A percentile compares a stretch with the other conserved stretches of the same genome.
phyloP scores from a whole-genome alignment of 2,329 filamentous ascomycete genomes.

The Gaeumannomyces sp. region DNA sequence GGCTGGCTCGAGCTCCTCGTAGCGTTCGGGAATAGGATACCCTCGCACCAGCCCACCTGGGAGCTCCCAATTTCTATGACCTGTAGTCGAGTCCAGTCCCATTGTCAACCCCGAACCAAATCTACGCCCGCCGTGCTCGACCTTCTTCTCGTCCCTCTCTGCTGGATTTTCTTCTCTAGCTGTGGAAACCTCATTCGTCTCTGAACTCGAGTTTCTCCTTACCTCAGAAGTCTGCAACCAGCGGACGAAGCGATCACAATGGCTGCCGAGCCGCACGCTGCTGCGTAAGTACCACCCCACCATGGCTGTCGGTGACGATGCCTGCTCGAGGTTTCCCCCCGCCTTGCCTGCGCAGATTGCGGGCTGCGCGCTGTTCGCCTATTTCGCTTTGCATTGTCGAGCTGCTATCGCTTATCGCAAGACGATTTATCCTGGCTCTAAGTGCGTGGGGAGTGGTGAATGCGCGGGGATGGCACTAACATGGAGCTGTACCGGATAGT shows the following conservation, averaged over 20 bases:
- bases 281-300: slow-evolving; percentile 10
- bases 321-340: background rate
- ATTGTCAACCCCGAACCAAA: background rate
- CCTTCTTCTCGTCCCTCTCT: slow-evolving; percentile 1
- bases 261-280: slow-evolving; percentile 8
- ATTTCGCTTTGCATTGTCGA: background rate
- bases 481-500: slow-evolving; percentile 37
- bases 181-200: background rate
- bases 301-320: background rate
- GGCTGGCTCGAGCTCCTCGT: background rate
- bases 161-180: background rate
- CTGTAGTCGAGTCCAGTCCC: background rate
- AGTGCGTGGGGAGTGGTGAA: background rate
- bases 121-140: background rate
- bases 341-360: too few species aligned
- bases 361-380: background rate
- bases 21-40: background rate
- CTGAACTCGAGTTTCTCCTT: background rate
- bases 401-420: background rate
- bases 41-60: background rate
- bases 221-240: background rate
- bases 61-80: background rate
- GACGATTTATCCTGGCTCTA: background rate
- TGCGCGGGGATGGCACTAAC: background rate
- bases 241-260: slow-evolving; percentile 3